Percentiles rank a stretch among this genome's conserved stretches.
Evolutionary conservation across 2,329 filamentous ascomycete species (phyloP).

Genomic region (Podosphaera xanthii): DNA sequence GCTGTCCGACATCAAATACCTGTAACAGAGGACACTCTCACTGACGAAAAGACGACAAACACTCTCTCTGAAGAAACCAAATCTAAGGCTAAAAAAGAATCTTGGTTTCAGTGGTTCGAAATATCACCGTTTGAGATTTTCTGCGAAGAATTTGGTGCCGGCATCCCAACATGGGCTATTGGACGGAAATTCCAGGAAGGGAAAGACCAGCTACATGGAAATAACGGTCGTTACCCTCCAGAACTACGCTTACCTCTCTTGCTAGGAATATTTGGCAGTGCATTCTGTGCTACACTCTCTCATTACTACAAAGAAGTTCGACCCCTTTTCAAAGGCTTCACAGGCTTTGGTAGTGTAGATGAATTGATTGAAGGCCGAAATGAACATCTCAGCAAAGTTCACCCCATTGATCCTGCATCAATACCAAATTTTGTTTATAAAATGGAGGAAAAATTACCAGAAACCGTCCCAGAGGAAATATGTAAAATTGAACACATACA

Average conservation of each 20-base stretch:
- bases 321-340: constrained; percentile 53
- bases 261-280: constrained; percentile 88
- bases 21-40: constrained; percentile 24
- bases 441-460: constrained; percentile 52
- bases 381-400: constrained; percentile 70
- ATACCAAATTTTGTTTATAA: constrained; percentile 78
- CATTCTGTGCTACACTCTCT: constrained; percentile 83
- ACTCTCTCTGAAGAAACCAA: constrained; percentile 25
- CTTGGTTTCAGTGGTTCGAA: constrained; percentile 98
- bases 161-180: constrained; percentile 86
- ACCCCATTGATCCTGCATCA: constrained; percentile 77
- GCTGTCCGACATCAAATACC: constrained; percentile 92
- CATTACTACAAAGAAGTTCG: constrained; percentile 90
- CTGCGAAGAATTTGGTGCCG: constrained; percentile 74
- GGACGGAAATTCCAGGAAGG: constrained; percentile 65
- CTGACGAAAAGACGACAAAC: constrained; percentile 17
- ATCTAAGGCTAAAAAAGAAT: constrained; percentile 33
- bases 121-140: constrained; percentile 89
- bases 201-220: constrained; percentile 37
- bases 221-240: constrained; percentile 48
- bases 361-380: constrained; percentile 62
- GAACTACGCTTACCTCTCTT: constrained; percentile 67
- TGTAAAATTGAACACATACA: constrained; percentile 49
- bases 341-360: constrained; percentile 57
- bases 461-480: constrained; percentile 57